Base-by-base conservation (phyloP, 2,329 filamentous ascomycete genomes). In the Clonostachys chloroleuca region DNA sequence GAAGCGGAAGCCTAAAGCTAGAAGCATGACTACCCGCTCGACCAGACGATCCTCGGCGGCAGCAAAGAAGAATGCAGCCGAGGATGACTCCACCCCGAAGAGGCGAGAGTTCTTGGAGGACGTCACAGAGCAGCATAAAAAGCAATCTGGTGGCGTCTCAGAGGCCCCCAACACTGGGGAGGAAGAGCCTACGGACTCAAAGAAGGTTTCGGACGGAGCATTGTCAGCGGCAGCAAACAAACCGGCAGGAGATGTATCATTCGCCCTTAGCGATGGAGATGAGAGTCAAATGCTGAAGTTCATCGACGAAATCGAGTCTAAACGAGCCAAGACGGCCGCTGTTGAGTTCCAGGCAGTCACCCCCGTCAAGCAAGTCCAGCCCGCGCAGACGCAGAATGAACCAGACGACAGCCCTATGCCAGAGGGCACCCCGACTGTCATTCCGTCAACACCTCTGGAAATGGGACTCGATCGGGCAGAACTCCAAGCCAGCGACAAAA, bases 101-200 rank as follows among this genome's bases (percentile, higher is more conserved):
- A 30, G 9, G 24, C 24, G 24, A 30, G 24, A 30, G 24, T 8
- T 30, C 8, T 30, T 30, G 24, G 24, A 30, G 24, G 24, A 30
- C 24, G 24, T 30, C 24, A 30, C 24, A 9, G 3, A 30, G 24
- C 24, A 30, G 24, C 24, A 30, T 10, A 10, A 10, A 5, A 10
- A 10, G 24, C 24, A 30, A 30, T 30, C 24, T 30, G 9, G 9
- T 10, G 24, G 9, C 4, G 49, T 45, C 17, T 55, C 64, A 34
- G 64, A 65, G 34, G 70, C 69, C 6, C 68, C 71, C 2, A 73
- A 62, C 44, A 72, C 70, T 3, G 70, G 66, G 17, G 63, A 65
- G 6, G 70, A 77, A n/a, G 67, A 69, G 17, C 78, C 73, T 54
- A 67, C 77, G 37, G 76, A 81, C 56, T 75, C 74, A 12, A 65